Conservation (phyloP, 495 filamentous ascomycete species). For the Neurospora sp. region DNA sequence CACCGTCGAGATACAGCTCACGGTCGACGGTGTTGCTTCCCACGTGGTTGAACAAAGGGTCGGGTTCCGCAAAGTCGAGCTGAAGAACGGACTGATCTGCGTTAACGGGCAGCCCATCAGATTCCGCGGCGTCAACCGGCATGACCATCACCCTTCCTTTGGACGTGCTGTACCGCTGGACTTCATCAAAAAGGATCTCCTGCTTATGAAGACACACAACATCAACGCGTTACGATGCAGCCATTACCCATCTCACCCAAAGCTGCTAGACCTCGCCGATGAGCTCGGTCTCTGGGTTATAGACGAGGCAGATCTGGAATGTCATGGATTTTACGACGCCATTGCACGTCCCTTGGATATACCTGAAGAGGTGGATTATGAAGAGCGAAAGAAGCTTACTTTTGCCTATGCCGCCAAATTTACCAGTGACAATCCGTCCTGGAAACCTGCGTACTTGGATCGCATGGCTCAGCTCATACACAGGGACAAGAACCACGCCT, state of each 20-base stretch:
- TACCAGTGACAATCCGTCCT: conserved; percentile 52
- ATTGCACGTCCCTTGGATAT: conserved; percentile 36
- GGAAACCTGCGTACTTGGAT: conserved; percentile 56
- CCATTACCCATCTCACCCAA: conserved; percentile 50
- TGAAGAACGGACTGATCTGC: conserved; percentile 43
- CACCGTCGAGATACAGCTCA: conserved; percentile 29
- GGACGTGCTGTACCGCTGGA: conserved; percentile 50
- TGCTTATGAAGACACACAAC: conserved; percentile 59
- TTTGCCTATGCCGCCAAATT: conserved; percentile 42
- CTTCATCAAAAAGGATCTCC: conserved; percentile 46
- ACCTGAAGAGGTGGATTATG: conserved; percentile 36
- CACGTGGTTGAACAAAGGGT: conserved; percentile 21
- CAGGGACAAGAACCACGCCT: conserved; percentile 56
- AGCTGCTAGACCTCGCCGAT: conserved; percentile 51
- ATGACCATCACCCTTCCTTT: conserved; percentile 49
- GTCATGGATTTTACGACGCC: conserved; percentile 52
- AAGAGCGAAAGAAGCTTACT: conserved; percentile 44
- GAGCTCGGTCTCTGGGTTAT: conserved; percentile 61
- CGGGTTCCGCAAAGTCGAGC: conserved; percentile 50
- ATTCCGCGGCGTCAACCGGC: conserved; percentile 51
- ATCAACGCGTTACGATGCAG: conserved; percentile 54
- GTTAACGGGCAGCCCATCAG: conserved; percentile 50
- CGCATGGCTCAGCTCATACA: conserved; percentile 52
- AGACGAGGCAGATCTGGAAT: conserved; percentile 63
- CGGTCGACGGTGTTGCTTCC: neutral